These are phyloP conservation scores for Coffea canephora DNA, from an alignment of 257 asterid genomes.

Conservation along the genomic window DNA sequence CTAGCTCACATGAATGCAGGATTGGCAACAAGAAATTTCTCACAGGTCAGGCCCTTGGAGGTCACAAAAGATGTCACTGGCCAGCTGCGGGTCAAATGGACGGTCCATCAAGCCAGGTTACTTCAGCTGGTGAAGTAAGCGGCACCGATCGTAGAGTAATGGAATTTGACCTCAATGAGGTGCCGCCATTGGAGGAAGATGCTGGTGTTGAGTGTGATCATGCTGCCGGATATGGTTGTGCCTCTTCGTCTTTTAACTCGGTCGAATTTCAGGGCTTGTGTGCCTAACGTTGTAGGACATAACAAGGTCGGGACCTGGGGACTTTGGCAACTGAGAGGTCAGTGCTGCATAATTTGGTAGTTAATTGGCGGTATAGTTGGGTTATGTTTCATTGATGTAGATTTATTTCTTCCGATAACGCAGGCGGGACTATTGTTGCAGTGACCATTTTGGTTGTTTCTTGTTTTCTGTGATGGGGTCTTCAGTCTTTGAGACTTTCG, in stretches of 20 bases:
- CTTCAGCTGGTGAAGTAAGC: conserved; percentile 22
- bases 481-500: conserved; percentile 12
- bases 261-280: conserved; percentile 14
- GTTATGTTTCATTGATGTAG: conserved; percentile 2
- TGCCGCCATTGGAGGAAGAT: conserved; percentile 37
- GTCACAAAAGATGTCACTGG: conserved; percentile 23
- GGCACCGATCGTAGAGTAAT: conserved; percentile 13
- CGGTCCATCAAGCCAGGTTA: conserved; percentile 11
- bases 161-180: conserved; percentile 52
- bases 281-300: conserved; percentile 9
- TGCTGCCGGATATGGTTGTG: conserved; percentile 15
- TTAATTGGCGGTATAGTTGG: background rate
- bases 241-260: conserved; percentile 17
- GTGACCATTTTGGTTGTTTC: conserved; percentile 24
- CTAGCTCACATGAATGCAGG: conserved; percentile 16
- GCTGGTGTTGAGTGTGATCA: conserved; percentile 5
- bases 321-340: background rate
- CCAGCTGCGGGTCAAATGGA: background rate
- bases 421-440: background rate
- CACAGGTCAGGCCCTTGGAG: conserved; percentile 21
- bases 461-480: conserved; percentile 15
- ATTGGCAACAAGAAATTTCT: conserved; percentile 16
- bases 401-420: background rate
- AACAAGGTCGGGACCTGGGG: background rate
- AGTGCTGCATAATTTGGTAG: conserved; percentile 4